Evolutionary conservation across 108 stramenopile genomes (phyloP), one percentile per base, ranked within the genome.

Genomic region (Cyclotella baltica): DNA sequence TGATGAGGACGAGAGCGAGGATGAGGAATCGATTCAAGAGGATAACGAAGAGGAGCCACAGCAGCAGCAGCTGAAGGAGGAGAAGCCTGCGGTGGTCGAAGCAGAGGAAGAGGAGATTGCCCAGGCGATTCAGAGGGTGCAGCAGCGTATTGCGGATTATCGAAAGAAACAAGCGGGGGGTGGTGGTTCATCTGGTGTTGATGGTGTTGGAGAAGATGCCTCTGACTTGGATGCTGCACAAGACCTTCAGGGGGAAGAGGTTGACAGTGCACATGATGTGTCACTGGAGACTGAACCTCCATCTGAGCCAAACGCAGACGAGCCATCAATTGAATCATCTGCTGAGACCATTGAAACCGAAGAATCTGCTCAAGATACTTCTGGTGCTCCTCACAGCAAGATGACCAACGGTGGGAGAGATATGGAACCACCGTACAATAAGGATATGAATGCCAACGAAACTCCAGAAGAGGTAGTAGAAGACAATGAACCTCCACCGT

Each of bases 401-500:
- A 37, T 35, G 37, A 18, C 29, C 30, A 66, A 34, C 20, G 27
- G 23, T 53, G 53, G 22, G 4, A 20, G 20, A 0, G 38, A 66
- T 27, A 34, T 51, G 3, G 15, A 61, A 23, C 55, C 35, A 67
- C n/a, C 1, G 22, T 9, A 40, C 37, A 25, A 1, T n/a, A 53
- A 43, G 18, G 13, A 43, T 13, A 22, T 58, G n/a, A 72, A 86
- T 22, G 28, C 28, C 11, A 16, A 53, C 22, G 56, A 77, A 19
- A 37, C 59, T 27, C 72, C 68, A 0, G 67, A 74, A 5, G 73
- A 84, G 1, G 81, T 85, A 0, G 87, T 86, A 2, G 84, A 88
- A 0, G 87, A 88, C 5, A 85, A 88, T 2, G 86, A 91, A 22
- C 74, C 64, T 22, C 53, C 34, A 18, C 90, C 91, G 22, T 83